Evolutionary conservation across 106 monocot species (phyloP), one percentile per base, ranked within the genome.

Genomic region (Dendrobium catenatum): DNA sequence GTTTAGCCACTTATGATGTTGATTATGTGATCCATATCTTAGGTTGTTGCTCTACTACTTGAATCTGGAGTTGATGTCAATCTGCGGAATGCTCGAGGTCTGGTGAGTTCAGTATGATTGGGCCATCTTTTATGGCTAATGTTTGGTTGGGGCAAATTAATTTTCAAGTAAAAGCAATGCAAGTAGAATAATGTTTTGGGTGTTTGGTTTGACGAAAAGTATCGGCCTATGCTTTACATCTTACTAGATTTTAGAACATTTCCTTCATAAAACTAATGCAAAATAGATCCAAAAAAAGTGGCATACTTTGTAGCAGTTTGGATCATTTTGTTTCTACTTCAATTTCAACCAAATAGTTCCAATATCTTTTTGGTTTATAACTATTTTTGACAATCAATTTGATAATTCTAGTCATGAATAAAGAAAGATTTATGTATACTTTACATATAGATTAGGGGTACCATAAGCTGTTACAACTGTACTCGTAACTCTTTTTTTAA

Each of bases 61-160:
- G 91, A 92, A 68, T 89, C 91, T 11, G 89, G 91, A 41, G 87
- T 92, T 33, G 86, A 92, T 70, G 86, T 88, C 26, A 85, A 92
- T 75, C 86, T 92, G n/a, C 80, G 84, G 73, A 92, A 92, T 77
- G 73, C 79, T 29, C 64, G 91, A 41, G 91, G 91, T 8, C 86
- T 87, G 89, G 91, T 92, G 78, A 85, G 81, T 74, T 70, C 37
- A 37, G 37, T 33, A 4, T 70, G 70, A 70, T 70, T 29, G 33
- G 13, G 15, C 13, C 70, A 70, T 70, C 33, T 70, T 70, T 37
- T 70, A 61, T 61, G 4, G 51, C 0, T 13, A 13, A 13, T 51
- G 6, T 46, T 46, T 51, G 51, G 51, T 10, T 51, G 51, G 15
- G 13, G 51, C 16, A 51, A 51, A 51, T 13, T 13, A 51, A 13